Percentiles rank a stretch among this genome's conserved stretches.
phyloP scores from a whole-genome alignment of 306 rosid genomes.

The Begonia masoniana region DNA sequence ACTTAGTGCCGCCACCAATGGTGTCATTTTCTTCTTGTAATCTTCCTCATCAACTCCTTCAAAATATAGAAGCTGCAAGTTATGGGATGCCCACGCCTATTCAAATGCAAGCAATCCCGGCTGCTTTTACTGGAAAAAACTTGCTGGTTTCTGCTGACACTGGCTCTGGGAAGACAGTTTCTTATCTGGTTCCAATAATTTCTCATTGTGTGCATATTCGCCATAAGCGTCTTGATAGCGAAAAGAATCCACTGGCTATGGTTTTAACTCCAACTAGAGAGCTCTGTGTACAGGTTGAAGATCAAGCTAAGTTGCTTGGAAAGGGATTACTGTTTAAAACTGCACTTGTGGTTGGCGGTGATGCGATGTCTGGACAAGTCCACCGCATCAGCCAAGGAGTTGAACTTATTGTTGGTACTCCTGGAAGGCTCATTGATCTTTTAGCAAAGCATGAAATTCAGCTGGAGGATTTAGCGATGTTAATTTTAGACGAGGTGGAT shows the following conservation, averaged over 20 bases:
- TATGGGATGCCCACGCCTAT: slow-evolving; percentile 78
- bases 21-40: slow-evolving; percentile 44
- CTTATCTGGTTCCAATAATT: slow-evolving; percentile 59
- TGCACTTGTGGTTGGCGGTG: slow-evolving; percentile 87
- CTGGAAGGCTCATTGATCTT: slow-evolving; percentile 78
- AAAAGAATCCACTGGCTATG: slow-evolving; percentile 51
- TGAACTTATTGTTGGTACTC: slow-evolving; percentile 70
- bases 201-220: slow-evolving; percentile 36
- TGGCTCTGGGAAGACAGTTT: slow-evolving; percentile 77
- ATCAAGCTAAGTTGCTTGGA: slow-evolving; percentile 68
- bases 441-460: slow-evolving; percentile 50
- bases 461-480: slow-evolving; percentile 40
- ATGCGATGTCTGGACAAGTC: slow-evolving; percentile 69
- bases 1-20: slow-evolving; percentile 34
- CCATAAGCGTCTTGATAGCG: slow-evolving; percentile 12
- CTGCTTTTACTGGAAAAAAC: slow-evolving; percentile 52
- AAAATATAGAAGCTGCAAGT: slow-evolving; percentile 63
- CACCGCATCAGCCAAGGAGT: slow-evolving; percentile 77
- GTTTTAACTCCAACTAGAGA: slow-evolving; percentile 80
- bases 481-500: slow-evolving; percentile 81
- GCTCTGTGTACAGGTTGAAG: slow-evolving; percentile 69
- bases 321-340: slow-evolving; percentile 77
- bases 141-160: slow-evolving; percentile 70
- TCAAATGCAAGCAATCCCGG: slow-evolving; percentile 89
- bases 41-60: slow-evolving; percentile 54